phyloP scores from a whole-genome alignment of 2,329 filamentous ascomycete genomes.

The Sclerotinia sclerotiorum region DNA sequence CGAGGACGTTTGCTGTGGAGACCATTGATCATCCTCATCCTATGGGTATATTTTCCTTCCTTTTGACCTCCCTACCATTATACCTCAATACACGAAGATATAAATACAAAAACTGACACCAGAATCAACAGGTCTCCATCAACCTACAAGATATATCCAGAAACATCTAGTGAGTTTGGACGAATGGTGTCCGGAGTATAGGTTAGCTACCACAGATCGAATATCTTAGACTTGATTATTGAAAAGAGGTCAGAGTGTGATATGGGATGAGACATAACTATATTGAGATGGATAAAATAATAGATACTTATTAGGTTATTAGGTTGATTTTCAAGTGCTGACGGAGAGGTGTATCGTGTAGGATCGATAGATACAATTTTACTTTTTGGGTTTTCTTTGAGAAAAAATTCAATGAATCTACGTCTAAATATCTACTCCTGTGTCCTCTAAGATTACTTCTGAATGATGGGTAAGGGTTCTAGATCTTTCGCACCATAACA shows the following conservation, averaged over 20 bases:
- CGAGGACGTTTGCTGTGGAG: conserved; percentile 39
- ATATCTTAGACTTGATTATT: neutral
- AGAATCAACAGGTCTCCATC: conserved; percentile 29
- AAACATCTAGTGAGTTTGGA: conserved; percentile 31
- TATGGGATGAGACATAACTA: neutral
- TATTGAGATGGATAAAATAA: neutral
- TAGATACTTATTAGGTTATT: neutral
- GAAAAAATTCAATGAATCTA: neutral
- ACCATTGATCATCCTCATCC: conserved; percentile 40
- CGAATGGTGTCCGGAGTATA: conserved; percentile 37
- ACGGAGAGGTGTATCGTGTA: neutral
- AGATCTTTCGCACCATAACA: too few species aligned
- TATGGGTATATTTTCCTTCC: conserved; percentile 28
- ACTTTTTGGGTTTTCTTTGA: too few species aligned
- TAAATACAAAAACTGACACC: neutral
- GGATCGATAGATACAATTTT: neutral
- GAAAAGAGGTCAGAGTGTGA: neutral
- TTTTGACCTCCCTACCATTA: neutral
- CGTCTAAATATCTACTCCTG: neutral
- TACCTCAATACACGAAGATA: too few species aligned
- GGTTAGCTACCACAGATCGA: conserved; percentile 26
- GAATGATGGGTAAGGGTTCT: neutral
- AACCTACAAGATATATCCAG: conserved; percentile 35
- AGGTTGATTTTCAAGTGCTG: neutral
- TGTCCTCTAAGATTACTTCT: neutral